Evolutionary conservation across 352 stramenopile genomes (phyloP).

Genomic region (Globisporangium spinosum): DNA sequence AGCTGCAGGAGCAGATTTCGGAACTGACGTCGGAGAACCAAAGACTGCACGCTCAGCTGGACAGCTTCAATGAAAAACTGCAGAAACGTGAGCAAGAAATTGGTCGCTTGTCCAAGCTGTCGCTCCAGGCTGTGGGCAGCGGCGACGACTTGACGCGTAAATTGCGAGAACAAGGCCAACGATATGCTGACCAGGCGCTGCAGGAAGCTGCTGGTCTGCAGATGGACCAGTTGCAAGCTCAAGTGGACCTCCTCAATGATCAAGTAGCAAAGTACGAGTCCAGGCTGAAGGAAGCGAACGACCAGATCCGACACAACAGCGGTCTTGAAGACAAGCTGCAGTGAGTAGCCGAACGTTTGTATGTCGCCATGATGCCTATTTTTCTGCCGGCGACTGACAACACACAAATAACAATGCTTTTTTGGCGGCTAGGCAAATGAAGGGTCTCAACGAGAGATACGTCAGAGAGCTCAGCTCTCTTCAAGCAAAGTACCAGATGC

Average conservation of each 20-base stretch:
- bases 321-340: conserved; percentile 50
- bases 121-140: conserved; percentile 28
- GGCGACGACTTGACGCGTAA: conserved; percentile 26
- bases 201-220: conserved; percentile 54
- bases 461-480: conserved; percentile 43
- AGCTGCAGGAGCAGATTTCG: conserved; percentile 45
- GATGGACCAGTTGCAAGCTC: conserved; percentile 61
- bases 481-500: conserved; percentile 38
- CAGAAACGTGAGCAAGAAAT: conserved; percentile 71
- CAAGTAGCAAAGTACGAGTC: conserved; percentile 80
- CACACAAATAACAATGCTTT: background rate
- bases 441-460: conserved; percentile 47
- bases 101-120: conserved; percentile 48
- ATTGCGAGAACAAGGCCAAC: conserved; percentile 32
- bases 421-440: conserved; percentile 31
- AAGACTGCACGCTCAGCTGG: conserved; percentile 31
- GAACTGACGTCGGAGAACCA: conserved; percentile 46
- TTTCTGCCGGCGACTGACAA: background rate
- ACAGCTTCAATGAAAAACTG: conserved; percentile 50
- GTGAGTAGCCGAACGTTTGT: conserved; percentile 22
- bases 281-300: conserved; percentile 55
- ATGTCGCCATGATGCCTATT: background rate
- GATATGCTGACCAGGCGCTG: conserved; percentile 25
- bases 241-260: conserved; percentile 76
- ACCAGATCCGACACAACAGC: conserved; percentile 43